phyloP scores from a whole-genome alignment of 1,139 yeast genomes.

The Trichomonascaceae sp. region DNA sequence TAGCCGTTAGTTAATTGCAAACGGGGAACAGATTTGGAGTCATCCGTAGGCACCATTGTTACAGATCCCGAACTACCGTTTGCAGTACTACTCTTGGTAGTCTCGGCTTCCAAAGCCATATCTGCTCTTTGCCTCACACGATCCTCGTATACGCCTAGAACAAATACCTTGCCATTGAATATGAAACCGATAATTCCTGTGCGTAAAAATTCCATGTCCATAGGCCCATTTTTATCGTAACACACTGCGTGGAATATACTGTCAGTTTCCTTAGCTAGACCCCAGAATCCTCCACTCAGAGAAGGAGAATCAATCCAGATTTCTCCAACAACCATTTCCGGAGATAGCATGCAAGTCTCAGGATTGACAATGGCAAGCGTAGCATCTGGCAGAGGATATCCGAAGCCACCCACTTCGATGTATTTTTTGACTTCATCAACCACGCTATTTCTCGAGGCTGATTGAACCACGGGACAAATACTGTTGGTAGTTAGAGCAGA shows the following conservation, averaged over 20 bases:
- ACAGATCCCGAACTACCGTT: constrained; percentile 7
- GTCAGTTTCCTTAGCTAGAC: constrained; percentile 60
- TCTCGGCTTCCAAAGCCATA: background rate
- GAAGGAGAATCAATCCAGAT: constrained; percentile 94
- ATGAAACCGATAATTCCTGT: constrained; percentile 90
- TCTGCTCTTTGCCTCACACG: constrained; percentile 59
- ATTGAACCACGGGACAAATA: constrained; percentile 61
- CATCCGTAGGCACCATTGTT: background rate
- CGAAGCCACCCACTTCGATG: constrained; percentile 83
- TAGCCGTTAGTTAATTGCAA: constrained; percentile 23
- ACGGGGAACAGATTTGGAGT: background rate
- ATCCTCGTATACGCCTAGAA: constrained; percentile 87
- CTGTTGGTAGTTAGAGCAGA: constrained; percentile 74
- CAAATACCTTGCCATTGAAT: constrained; percentile 78
- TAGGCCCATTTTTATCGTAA: constrained; percentile 57
- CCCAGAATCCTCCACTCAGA: constrained; percentile 84
- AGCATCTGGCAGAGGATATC: constrained; percentile 90
- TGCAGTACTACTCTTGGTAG: background rate
- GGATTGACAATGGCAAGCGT: constrained; percentile 92
- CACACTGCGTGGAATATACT: constrained; percentile 79
- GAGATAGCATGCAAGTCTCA: constrained; percentile 64
- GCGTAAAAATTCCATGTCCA: constrained; percentile 75
- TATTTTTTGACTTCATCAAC: constrained; percentile 43
- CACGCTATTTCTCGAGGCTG: constrained; percentile 37
- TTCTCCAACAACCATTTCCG: constrained; percentile 84